Conservation (phyloP, 2,329 filamentous ascomycete species). For the Colletotrichum sansevieriae region DNA sequence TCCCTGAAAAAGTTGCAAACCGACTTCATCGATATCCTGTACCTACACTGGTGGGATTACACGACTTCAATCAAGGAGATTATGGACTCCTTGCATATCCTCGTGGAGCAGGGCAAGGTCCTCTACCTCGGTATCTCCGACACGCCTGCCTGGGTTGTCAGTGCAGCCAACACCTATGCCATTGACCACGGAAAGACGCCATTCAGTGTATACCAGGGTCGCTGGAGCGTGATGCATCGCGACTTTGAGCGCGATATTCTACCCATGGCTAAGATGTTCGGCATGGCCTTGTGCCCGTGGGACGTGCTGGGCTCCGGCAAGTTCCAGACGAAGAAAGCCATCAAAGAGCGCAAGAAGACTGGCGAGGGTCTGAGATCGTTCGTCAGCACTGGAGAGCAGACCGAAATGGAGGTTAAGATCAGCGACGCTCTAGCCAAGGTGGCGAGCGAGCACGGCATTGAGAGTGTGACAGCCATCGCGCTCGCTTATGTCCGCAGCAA, state of each 20-base stretch:
- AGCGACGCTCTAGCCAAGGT: slow-evolving; percentile 72
- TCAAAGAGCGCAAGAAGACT: slow-evolving; percentile 48
- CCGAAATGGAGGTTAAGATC: slow-evolving; percentile 63
- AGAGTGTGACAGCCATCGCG: slow-evolving; percentile 69
- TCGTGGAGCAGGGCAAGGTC: too few relatives aligned
- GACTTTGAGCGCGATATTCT: slow-evolving; percentile 58
- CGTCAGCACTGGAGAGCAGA: slow-evolving; percentile 49
- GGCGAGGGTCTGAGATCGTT: slow-evolving; percentile 56
- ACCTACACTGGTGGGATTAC: slow-evolving; percentile 60
- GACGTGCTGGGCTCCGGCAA: slow-evolving; percentile 68
- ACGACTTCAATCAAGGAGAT: slow-evolving; percentile 57
- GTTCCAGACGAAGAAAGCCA: slow-evolving; percentile 57
- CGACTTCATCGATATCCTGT: slow-evolving; percentile 59
- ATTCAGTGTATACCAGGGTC: slow-evolving; percentile 56
- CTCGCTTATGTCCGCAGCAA: slow-evolving; percentile 66
- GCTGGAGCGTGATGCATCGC: slow-evolving; percentile 51
- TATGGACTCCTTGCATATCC: slow-evolving; percentile 56
- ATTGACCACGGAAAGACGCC: slow-evolving; percentile 51
- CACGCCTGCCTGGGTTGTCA: slow-evolving; percentile 56
- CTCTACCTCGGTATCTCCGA: slow-evolving; percentile 58
- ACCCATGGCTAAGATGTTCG: slow-evolving; percentile 56
- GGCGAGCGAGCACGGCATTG: slow-evolving; percentile 67
- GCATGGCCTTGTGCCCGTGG: slow-evolving; percentile 71
- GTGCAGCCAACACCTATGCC: slow-evolving; percentile 55
- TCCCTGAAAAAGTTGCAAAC: slow-evolving; percentile 60